These are phyloP conservation scores for Penicillium waksmanii DNA, from an alignment of 495 filamentous ascomycete genomes.

Conservation along the genomic window DNA sequence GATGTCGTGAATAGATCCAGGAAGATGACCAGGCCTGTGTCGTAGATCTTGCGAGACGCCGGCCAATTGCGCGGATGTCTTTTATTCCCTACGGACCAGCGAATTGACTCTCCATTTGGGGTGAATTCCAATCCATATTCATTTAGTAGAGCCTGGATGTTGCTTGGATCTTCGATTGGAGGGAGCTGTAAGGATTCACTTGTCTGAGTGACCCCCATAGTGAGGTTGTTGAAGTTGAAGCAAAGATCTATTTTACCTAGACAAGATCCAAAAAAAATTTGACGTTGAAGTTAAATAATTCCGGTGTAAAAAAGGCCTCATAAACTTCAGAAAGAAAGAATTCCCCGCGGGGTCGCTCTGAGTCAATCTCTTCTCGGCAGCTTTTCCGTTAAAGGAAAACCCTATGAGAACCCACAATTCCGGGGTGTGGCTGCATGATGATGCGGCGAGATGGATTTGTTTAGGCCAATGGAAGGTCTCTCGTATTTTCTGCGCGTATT, in stretches of 20 bases:
- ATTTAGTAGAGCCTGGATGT: slow-evolving; percentile 6
- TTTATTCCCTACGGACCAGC: slow-evolving; percentile 16
- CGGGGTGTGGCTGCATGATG: not conserved
- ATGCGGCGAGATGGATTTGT: not conserved
- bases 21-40: slow-evolving; percentile 18
- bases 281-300: not conserved
- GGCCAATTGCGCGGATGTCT: slow-evolving; percentile 21
- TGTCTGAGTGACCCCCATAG: not conserved
- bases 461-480: not conserved
- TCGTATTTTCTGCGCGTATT: not conserved
- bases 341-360: not conserved
- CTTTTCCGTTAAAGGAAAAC: slow-evolving; percentile 2
- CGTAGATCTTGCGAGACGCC: slow-evolving; percentile 12
- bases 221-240: not conserved
- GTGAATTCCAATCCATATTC: slow-evolving; percentile 10
- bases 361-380: slow-evolving; percentile 6
- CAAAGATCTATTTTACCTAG: not conserved
- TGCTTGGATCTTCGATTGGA: not conserved
- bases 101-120: slow-evolving; percentile 11
- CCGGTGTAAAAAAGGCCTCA: too few relatives aligned
- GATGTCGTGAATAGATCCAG: slow-evolving; percentile 25
- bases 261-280: not conserved
- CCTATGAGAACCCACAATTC: not conserved
- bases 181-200: not conserved
- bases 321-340: not conserved